Base-by-base conservation (phyloP, 2,329 filamentous ascomycete genomes). In the Camillea tinctor region DNA sequence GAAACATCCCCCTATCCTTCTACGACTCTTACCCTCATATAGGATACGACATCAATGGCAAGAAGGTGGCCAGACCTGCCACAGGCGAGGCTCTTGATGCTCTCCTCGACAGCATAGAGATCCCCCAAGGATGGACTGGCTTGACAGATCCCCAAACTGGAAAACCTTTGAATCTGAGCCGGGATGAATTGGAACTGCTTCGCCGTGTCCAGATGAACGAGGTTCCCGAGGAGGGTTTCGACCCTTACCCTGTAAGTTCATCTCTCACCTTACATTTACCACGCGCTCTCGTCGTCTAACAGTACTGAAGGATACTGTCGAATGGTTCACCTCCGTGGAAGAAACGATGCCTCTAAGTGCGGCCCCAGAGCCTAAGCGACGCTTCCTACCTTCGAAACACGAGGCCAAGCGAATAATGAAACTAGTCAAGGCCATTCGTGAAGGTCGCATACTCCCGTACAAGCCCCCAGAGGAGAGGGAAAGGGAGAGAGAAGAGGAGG, bases 21-120 rank as follows among this genome's bases (percentile, higher is more conserved):
- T 99, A 99, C 80, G 95, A 99, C 75, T 90, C 92, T 40, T 99
- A 97, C 74, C 95, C 95, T 55, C 95, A 99, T 74, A 97, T 99
- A 73, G 95, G 95, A 61, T 99, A 99, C 78, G 92, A 97, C 71
- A 98, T 99, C 79, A 96, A 99, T 75, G 95, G 95, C 75, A 97
- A 96, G 84, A 96, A 91, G 76, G 97, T 99, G 65, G 91, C 97
- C 88, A 90, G 95, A 56, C 95, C 95, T 6, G 95, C 96, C 3
- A 94, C 93, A 68, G 94, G 94, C 56, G 90, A 97, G 74, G 95
- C 95, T 40, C 80, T 99, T 30, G 95, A 99, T 80, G 92, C 93
- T 13, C 83, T 99, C 50, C 82, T 99, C 9, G 94, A 99, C 71
- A 97, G 91, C 76, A 99, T 99, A 70, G 95, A 99, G 72, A 82